phyloP scores from a whole-genome alignment of 2,329 filamentous ascomycete genomes.

The Polychaeton citri region DNA sequence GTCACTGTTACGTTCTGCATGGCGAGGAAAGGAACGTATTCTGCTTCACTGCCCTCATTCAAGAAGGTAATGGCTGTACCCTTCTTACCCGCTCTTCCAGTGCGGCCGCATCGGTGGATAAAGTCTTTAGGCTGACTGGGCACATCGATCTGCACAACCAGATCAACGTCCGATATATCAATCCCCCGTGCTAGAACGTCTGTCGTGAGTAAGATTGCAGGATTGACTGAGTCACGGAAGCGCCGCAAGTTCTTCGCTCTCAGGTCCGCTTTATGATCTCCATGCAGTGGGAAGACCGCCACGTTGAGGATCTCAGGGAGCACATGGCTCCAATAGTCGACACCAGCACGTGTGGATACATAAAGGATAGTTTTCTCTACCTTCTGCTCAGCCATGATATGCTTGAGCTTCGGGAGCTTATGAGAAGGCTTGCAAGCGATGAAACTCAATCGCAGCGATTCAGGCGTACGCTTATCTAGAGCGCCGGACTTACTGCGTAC shows the following conservation, averaged over 20 bases:
- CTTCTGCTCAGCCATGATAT: slow-evolving; percentile 46
- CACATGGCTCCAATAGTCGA: slow-evolving; percentile 83
- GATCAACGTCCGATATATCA: slow-evolving; percentile 81
- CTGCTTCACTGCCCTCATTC: slow-evolving; percentile 72
- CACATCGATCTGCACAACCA: slow-evolving; percentile 80
- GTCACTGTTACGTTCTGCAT: slow-evolving; percentile 24
- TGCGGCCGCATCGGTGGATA: slow-evolving; percentile 51
- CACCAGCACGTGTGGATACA: slow-evolving; percentile 82
- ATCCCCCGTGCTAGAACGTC: slow-evolving; percentile 83
- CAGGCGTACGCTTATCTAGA: slow-evolving; percentile 78
- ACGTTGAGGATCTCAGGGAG: slow-evolving; percentile 60
- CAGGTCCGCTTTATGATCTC: slow-evolving; percentile 79
- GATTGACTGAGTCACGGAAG: slow-evolving; percentile 61
- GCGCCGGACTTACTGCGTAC: slow-evolving; percentile 65
- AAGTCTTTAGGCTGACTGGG: slow-evolving; percentile 79
- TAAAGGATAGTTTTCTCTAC: slow-evolving; percentile 85
- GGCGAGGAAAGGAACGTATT: slow-evolving; percentile 71
- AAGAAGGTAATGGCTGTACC: slow-evolving; percentile 79
- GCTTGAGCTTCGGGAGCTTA: slow-evolving; percentile 62
- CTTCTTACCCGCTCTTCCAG: slow-evolving; percentile 50
- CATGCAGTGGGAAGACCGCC: slow-evolving; percentile 68
- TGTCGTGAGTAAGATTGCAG: slow-evolving; percentile 77
- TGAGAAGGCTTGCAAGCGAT: slow-evolving; percentile 60
- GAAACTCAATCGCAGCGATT: slow-evolving; percentile 86
- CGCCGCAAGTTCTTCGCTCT: slow-evolving; percentile 75